phyloP scores from a whole-genome alignment of 1,284 basidiomycete genomes.

The Cutaneotrichosporon sp. region DNA sequence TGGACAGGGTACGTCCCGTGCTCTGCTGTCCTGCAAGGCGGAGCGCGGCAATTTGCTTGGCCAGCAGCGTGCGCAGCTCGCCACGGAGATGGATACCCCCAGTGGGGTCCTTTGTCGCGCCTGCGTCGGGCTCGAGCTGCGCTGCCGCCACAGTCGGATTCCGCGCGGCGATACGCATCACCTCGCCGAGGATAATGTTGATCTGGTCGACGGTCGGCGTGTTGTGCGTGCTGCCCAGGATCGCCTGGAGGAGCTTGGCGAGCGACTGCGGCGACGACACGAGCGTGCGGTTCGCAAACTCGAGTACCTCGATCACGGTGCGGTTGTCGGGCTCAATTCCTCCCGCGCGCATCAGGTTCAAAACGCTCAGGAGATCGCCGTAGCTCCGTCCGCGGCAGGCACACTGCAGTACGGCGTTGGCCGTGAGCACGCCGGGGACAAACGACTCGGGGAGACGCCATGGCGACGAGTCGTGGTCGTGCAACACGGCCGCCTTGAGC shows the following conservation, averaged over 20 bases:
- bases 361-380: slow-evolving; percentile 11
- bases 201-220: slow-evolving; percentile 23
- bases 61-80: slow-evolving; percentile 3
- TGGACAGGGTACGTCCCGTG: slow-evolving; percentile 18
- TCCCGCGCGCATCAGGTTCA: slow-evolving; percentile 16
- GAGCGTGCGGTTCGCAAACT: slow-evolving; percentile 20
- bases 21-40: not conserved
- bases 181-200: slow-evolving; percentile 19
- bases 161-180: slow-evolving; percentile 12
- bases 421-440: slow-evolving; percentile 14
- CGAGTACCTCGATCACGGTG: slow-evolving; percentile 28
- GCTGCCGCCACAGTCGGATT: not conserved
- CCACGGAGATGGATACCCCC: slow-evolving; percentile 3
- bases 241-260: slow-evolving; percentile 19
- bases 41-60: slow-evolving; percentile 1
- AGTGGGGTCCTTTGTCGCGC: not conserved
- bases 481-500: not conserved
- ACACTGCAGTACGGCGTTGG: slow-evolving; percentile 21
- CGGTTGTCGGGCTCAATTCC: slow-evolving; percentile 25
- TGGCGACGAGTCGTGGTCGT: not conserved
- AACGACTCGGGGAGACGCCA: slow-evolving; percentile 13
- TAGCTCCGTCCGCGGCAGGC: slow-evolving; percentile 6
- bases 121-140: not conserved
- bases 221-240: slow-evolving; percentile 18
- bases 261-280: slow-evolving; percentile 19